phyloP scores from a whole-genome alignment of 345 rosid genomes.

The Trapa incisa region DNA sequence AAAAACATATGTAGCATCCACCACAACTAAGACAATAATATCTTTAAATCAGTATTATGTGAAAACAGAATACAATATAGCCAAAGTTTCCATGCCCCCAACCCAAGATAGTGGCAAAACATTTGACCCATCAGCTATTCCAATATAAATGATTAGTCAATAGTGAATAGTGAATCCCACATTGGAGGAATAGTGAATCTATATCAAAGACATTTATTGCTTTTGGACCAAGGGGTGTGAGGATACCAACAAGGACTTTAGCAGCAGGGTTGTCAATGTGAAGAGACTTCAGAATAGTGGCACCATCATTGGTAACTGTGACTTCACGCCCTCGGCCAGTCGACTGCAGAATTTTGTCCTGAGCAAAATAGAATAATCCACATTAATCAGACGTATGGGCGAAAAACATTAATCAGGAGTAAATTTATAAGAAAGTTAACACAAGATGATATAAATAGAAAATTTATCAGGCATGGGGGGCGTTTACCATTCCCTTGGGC shows the following conservation, averaged over 20 bases:
- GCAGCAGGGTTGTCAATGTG: conserved; percentile 97
- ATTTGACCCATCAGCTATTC: no score
- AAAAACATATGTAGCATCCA: neutral
- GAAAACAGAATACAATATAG: no score
- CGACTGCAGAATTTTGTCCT: conserved; percentile 96
- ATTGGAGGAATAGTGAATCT: no score
- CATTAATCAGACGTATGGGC: no score
- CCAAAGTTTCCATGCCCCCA: neutral
- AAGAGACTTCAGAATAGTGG: conserved; percentile 88
- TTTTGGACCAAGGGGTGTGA: neutral
- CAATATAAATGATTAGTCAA: no score
- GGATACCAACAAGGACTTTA: conserved; percentile 91
- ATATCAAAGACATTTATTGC: no score
- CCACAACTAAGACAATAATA: neutral
- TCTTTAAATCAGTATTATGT: neutral
- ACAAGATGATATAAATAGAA: neutral
- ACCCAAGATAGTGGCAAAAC: no score
- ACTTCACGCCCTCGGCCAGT: conserved; percentile 76
- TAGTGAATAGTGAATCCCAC: no score
- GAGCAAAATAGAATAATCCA: neutral
- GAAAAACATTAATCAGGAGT: neutral
- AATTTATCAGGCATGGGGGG: conserved; percentile 2
- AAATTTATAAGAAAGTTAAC: neutral
- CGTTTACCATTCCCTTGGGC: conserved; percentile 91
- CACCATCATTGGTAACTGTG: conserved; percentile 94